These are phyloP conservation scores for Eutypa lata DNA, from an alignment of 2,329 filamentous ascomycete genomes.

Conservation along the genomic window DNA sequence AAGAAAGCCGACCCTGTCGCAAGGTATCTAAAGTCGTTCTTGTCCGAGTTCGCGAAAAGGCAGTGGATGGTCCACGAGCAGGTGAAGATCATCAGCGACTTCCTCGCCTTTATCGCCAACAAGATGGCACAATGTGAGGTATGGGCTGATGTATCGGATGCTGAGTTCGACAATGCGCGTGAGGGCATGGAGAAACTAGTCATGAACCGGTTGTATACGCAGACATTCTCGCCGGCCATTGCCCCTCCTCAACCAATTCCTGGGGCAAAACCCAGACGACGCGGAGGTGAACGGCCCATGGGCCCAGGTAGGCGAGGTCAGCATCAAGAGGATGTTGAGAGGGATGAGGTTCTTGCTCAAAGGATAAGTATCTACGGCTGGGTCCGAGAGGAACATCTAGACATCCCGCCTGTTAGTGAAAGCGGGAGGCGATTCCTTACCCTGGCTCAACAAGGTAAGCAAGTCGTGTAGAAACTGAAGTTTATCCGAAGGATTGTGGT, in stretches of 20 bases:
- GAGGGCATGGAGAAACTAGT: constrained; percentile 99
- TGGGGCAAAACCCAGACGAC: constrained; percentile 64
- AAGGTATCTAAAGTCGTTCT: constrained; percentile 89
- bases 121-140: constrained; percentile 98
- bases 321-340: constrained; percentile 96
- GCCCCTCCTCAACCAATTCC: constrained; percentile 72
- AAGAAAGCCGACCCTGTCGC: constrained; percentile 98
- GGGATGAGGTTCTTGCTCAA: constrained; percentile 91
- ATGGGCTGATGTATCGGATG: constrained; percentile 92
- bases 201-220: constrained; percentile 94
- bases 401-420: constrained; percentile 81
- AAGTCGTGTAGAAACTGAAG: not conserved
- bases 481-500: not conserved
- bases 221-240: constrained; percentile 95
- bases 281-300: constrained; percentile 64
- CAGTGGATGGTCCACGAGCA: constrained; percentile 99
- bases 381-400: constrained; percentile 89
- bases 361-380: constrained; percentile 97
- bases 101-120: constrained; percentile 92
- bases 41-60: constrained; percentile 91
- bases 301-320: constrained; percentile 87
- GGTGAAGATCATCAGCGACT: constrained; percentile 97
- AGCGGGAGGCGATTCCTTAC: constrained; percentile 85
- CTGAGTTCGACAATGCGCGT: constrained; percentile 95
- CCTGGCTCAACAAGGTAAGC: constrained; percentile 78